Evolutionary conservation across 140 eudicot species (phyloP).

Genomic region (Senecio squalidus): DNA sequence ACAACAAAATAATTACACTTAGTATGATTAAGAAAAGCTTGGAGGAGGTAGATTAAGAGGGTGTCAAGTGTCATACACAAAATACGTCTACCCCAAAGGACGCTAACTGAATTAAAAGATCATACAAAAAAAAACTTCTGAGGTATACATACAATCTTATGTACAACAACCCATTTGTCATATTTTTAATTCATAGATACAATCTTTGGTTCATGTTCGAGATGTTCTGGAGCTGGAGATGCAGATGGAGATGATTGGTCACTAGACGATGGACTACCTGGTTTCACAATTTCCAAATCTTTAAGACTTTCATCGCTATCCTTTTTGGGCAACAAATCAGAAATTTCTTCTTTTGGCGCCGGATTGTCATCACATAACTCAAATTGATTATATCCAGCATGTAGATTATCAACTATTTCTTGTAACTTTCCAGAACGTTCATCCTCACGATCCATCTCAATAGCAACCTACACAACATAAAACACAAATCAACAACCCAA

Average conservation of each 20-base stretch:
- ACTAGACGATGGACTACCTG: slow-evolving; percentile 14
- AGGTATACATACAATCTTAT: not conserved
- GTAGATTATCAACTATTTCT: slow-evolving; percentile 44
- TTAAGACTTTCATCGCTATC: slow-evolving; percentile 14
- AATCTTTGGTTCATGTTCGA: slow-evolving; percentile 20
- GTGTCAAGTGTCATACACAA: no score
- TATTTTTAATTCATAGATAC: slow-evolving; percentile 17
- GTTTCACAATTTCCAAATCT: slow-evolving; percentile 31
- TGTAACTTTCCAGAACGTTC: slow-evolving; percentile 42
- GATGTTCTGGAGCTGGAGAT: not conserved
- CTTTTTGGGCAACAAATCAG: slow-evolving; percentile 15
- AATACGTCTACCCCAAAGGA: no score
- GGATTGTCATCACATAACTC: slow-evolving; percentile 27
- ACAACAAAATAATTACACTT: no score
- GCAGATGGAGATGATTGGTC: slow-evolving; percentile 5
- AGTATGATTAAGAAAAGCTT: no score
- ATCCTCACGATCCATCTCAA: slow-evolving; percentile 90
- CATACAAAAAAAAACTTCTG: no score
- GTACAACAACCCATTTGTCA: not conserved
- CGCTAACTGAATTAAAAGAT: no score
- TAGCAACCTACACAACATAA: slow-evolving; percentile 42
- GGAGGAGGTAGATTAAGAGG: no score
- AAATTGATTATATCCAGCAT: slow-evolving; percentile 54
- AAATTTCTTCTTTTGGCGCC: slow-evolving; percentile 6
- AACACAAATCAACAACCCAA: not conserved